Conservation (phyloP, 768 basidiomycete genomes). For the Lyophyllum shimeji region DNA sequence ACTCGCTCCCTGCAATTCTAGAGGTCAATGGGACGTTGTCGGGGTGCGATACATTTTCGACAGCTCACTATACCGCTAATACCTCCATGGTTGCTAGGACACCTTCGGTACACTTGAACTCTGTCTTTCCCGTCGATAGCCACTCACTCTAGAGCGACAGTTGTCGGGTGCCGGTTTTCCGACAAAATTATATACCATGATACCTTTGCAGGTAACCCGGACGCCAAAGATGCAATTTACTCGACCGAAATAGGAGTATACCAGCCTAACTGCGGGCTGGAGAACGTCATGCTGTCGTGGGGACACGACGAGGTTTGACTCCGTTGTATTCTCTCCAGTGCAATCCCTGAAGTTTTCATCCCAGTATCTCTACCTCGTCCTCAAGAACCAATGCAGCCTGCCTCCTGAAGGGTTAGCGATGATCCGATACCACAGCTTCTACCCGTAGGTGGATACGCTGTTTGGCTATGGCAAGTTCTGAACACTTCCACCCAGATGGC, state of each 20-base stretch:
- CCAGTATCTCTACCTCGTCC: constrained; percentile 78
- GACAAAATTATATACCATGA: constrained; percentile 81
- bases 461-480: not conserved
- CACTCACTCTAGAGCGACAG: constrained; percentile 19
- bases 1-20: not conserved
- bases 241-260: constrained; percentile 76
- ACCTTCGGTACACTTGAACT: constrained; percentile 34
- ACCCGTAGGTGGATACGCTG: constrained; percentile 48
- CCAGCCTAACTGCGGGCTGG: constrained; percentile 73
- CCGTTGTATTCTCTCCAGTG: constrained; percentile 5
- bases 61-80: not conserved
- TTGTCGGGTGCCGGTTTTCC: constrained; percentile 84
- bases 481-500: constrained; percentile 40
- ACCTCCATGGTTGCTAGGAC: constrained; percentile 27
- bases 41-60: constrained; percentile 43
- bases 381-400: constrained; percentile 77
- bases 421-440: constrained; percentile 94
- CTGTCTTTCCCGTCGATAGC: not conserved
- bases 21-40: constrained; percentile 92
- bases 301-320: constrained; percentile 79
- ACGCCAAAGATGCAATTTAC: constrained; percentile 61
- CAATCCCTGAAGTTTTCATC: not conserved
- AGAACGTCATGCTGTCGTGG: constrained; percentile 87
- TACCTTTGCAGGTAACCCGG: constrained; percentile 72
- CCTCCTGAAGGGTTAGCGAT: constrained; percentile 82